Evolutionary conservation across 176 grass and related monocot species (phyloP), one percentile per base, ranked within the genome.

Genomic region (Rhynchospora pubera): DNA sequence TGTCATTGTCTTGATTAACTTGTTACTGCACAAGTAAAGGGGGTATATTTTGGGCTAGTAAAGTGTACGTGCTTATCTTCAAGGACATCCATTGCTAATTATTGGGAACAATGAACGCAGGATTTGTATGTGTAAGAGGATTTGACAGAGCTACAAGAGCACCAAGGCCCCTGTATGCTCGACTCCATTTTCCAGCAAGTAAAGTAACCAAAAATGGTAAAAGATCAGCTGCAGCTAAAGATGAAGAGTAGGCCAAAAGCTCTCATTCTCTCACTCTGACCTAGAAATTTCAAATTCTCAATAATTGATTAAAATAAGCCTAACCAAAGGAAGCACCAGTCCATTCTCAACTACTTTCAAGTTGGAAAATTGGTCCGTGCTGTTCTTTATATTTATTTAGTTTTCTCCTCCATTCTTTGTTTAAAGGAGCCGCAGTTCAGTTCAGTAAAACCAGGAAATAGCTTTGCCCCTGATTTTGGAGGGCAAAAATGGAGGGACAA

Each of bases 111-210:
- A 80, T 80, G 16, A 80, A 65, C 79, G 83, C 70, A 89, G 87
- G 87, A 69, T 89, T 86, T 89, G 84, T 89, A 61, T 89, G 87
- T 79, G 87, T 89, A 76, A 85, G 87, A 82, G 87, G 87, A 86
- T 89, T 89, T 62, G 87, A 89, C 32, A 63, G 71, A 60, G 85
- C 70, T 58, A 86, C 87, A 83, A 83, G 87, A 57, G 88, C 88
- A 44, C 88, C 88, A 12, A 89, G 73, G 68, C 88, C 88, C 48
- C 84, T 89, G 9, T 89, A 89, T 84, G 88, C 88, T 5, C 74
- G 88, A 59, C 74, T 89, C 12, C 88, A 89, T 57, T 86, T 89
- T 69, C 80, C 84, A 15, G 88, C 88, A 57, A 89, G 88, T 69
- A 89, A 89, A 78, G 26, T 50, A 80, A 22, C 24, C 10, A 89